Evolutionary conservation across 2,329 filamentous ascomycete species (phyloP).

Genomic region (Cercospora zeae-maydis): DNA sequence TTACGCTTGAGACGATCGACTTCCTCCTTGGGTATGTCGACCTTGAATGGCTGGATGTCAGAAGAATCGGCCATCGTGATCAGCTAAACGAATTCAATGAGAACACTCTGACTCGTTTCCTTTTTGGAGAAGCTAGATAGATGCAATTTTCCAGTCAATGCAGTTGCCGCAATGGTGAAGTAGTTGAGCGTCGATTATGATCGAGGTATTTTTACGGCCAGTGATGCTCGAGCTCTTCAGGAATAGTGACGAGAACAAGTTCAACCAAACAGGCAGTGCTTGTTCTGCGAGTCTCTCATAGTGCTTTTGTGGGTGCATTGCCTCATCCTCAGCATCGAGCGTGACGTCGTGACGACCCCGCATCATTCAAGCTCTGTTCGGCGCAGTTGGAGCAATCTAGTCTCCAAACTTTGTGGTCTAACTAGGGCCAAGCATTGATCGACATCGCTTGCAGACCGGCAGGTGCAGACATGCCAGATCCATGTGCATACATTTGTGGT

Average conservation of each 20-base stretch:
- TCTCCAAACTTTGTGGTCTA: too few species aligned
- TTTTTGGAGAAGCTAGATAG: too few species aligned
- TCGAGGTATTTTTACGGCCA: neutral
- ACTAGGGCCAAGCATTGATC: neutral
- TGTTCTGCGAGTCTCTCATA: neutral
- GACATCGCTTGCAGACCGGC: neutral
- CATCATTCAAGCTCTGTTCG: neutral
- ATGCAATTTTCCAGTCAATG: neutral
- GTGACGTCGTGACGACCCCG: conserved; percentile 4
- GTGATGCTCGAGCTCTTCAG: neutral
- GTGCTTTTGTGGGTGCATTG: neutral
- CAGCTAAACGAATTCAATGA: neutral
- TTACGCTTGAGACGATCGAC: conserved; percentile 40
- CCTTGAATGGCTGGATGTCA: conserved; percentile 35
- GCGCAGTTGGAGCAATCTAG: neutral
- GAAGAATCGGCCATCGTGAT: conserved; percentile 2
- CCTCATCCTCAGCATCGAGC: conserved; percentile 1
- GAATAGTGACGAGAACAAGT: neutral
- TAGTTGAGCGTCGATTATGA: neutral
- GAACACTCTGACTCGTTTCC: neutral
- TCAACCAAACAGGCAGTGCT: neutral
- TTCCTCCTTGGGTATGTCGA: conserved; percentile 37
- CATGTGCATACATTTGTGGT: neutral
- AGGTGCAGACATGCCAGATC: neutral
- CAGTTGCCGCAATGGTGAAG: neutral